A percentile compares a stretch with the other conserved stretches of the same genome.
Conservation (phyloP, 2,329 filamentous ascomycete species). For the Verticillium nonalfalfae region DNA sequence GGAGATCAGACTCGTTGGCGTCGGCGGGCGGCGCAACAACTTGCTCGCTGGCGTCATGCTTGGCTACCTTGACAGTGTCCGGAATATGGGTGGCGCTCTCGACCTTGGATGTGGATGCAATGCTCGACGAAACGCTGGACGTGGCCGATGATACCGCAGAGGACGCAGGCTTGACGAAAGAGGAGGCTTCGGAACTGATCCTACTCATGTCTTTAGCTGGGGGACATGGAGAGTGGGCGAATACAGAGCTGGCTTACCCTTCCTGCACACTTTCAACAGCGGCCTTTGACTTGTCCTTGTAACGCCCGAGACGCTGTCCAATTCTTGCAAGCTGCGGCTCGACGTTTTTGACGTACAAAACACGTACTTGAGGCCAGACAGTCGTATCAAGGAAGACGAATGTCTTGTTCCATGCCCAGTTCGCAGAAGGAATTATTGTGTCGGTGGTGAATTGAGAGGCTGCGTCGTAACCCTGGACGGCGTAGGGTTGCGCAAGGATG, state of each 20-base stretch:
- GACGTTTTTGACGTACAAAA: conserved; percentile 84
- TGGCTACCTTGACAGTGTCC: conserved; percentile 11
- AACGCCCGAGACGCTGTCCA: conserved; percentile 77
- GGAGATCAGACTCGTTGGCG: conserved; percentile 44
- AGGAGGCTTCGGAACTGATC: conserved; percentile 24
- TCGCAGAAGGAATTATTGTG: conserved; percentile 65
- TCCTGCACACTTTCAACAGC: conserved; percentile 23
- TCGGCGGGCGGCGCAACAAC: conserved; percentile 38
- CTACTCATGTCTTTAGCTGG: background rate
- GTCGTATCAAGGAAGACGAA: conserved; percentile 67
- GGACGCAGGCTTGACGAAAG: conserved; percentile 31
- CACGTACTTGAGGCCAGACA: conserved; percentile 74
- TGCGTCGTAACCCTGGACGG: conserved; percentile 58
- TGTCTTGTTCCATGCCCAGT: conserved; percentile 63
- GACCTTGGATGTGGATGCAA: conserved; percentile 17
- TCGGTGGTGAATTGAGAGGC: conserved; percentile 61
- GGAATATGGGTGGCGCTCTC: conserved; percentile 11
- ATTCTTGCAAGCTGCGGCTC: conserved; percentile 94
- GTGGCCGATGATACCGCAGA: conserved; percentile 9
- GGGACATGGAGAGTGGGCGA: background rate
- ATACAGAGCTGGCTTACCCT: conserved; percentile 15
- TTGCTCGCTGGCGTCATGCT: conserved; percentile 13
- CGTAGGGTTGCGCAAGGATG: conserved; percentile 66
- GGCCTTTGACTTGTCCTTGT: conserved; percentile 45
- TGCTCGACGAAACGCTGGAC: conserved; percentile 15